Conservation (phyloP, 129 eudicot genomes). For the Sambucus nigra region DNA sequence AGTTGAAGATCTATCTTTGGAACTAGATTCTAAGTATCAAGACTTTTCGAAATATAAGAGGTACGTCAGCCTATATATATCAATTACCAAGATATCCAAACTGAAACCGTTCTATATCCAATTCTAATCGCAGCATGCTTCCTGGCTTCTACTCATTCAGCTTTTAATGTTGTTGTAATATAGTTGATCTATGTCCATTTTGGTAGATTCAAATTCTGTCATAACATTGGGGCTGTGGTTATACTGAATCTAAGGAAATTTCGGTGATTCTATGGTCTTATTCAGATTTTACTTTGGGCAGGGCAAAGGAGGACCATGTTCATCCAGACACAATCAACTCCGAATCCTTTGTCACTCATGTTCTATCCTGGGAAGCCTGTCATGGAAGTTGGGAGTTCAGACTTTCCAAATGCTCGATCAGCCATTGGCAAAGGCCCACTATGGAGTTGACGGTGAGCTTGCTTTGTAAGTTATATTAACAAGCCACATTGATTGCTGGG, state of each 20-base stretch:
- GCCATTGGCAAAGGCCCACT: constrained; percentile 75
- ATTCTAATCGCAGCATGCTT: neutral
- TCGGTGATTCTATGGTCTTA: neutral
- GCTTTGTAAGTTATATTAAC: neutral
- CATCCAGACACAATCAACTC: constrained; percentile 90
- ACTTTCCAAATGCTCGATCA: constrained; percentile 90
- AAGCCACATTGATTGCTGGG: neutral
- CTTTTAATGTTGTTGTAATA: neutral
- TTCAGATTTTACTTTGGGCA: constrained; percentile 25
- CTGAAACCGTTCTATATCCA: neutral
- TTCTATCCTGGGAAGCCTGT: constrained; percentile 89
- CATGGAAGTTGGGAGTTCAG: constrained; percentile 91
- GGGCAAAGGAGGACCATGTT: constrained; percentile 95
- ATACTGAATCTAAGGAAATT: neutral
- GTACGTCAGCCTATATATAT: no score
- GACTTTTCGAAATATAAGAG: neutral
- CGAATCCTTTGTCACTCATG: constrained; percentile 88
- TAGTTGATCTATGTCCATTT: no score
- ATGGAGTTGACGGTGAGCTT: constrained; percentile 76
- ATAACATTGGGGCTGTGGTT: neutral
- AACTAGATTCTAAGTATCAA: no score
- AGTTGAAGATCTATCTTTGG: no score
- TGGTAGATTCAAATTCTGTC: neutral
- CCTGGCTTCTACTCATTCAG: no score
- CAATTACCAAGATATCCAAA: neutral